phyloP scores from a whole-genome alignment of 768 basidiomycete species.

The Leccinum subgranulosum region DNA sequence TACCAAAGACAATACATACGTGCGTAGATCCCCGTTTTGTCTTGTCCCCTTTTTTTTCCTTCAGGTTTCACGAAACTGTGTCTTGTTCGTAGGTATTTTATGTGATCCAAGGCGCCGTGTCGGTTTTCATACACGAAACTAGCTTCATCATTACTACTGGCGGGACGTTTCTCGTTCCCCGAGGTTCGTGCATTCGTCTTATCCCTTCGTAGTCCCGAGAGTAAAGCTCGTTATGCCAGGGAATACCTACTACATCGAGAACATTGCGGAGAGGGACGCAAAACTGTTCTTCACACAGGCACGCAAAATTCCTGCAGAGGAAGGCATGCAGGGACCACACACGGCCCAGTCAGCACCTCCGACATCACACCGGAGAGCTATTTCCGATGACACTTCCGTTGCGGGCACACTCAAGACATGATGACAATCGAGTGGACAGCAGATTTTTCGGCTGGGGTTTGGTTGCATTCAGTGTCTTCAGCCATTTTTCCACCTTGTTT shows the following conservation, averaged over 20 bases:
- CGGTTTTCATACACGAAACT: constrained; percentile 78
- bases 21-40: constrained; percentile 37
- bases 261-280: constrained; percentile 76
- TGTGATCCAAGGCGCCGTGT: constrained; percentile 86
- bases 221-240: constrained; percentile 42
- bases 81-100: constrained; percentile 55
- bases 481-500: neutral
- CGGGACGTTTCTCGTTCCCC: constrained; percentile 86
- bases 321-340: constrained; percentile 22
- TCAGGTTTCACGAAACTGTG: neutral
- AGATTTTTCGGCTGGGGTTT: neutral
- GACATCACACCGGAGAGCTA: constrained; percentile 24
- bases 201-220: neutral
- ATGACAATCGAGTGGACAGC: neutral
- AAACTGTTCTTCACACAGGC: constrained; percentile 93
- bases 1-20: constrained; percentile 92
- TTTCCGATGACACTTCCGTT: constrained; percentile 22
- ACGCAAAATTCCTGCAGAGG: constrained; percentile 43
- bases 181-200: constrained; percentile 52
- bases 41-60: neutral
- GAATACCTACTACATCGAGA: constrained; percentile 88
- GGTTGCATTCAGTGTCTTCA: neutral
- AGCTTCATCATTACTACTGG: constrained; percentile 76
- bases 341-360: constrained; percentile 30
- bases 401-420: constrained; percentile 17